Evolutionary conservation across 2,329 filamentous ascomycete genomes (phyloP), one percentile per base, ranked within the genome.

Genomic region (Cladobotryum mycophilum): DNA sequence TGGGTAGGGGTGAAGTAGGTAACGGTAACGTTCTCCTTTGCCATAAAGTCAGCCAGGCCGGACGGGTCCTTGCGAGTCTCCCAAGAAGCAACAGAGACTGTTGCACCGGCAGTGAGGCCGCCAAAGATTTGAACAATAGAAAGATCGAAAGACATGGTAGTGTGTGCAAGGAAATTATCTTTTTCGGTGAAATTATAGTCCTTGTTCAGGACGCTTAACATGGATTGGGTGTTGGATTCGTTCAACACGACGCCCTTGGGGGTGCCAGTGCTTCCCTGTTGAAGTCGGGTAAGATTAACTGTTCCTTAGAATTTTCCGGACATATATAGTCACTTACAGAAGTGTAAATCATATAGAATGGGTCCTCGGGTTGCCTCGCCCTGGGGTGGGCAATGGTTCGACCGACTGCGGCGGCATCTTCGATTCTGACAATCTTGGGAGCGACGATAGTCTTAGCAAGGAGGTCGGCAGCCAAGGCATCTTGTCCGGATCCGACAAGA

Each of bases 271-370:
- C 59, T 61, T 43, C 59, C 56, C 59, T 61, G 47, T 4, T 15
- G 34, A 8, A 40, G 1, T 37, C 15, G 11, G 2, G 4, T 5
- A 30, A 30, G 25, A 8, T 30, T 30, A 30, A 30, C 25, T 5
- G 12, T 17, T 7, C 36, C 6, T 22, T 14, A 15, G 40, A 9
- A 15, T 30, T 30, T n/a, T n/a, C n/a, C n/a, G 9, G 6, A 8
- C 4, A 30, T 30, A 11, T 30, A 30, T 13, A 41, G 12, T 5
- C n/a, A 57, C 54, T 57, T 54, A 60, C 56, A 34, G 58, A 60
- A 17, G 58, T 61, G 45, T 61, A 61, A 33, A 61, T 60, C 54
- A 60, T 57, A 47, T 61, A 60, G 41, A 61, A 60, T 4, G 59
- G 59, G 38, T 61, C 57, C 33, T 57, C 42, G 35, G 51, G 49